Evolutionary conservation across 176 grass and related monocot species (phyloP).

Genomic region (Juncus effusus): DNA sequence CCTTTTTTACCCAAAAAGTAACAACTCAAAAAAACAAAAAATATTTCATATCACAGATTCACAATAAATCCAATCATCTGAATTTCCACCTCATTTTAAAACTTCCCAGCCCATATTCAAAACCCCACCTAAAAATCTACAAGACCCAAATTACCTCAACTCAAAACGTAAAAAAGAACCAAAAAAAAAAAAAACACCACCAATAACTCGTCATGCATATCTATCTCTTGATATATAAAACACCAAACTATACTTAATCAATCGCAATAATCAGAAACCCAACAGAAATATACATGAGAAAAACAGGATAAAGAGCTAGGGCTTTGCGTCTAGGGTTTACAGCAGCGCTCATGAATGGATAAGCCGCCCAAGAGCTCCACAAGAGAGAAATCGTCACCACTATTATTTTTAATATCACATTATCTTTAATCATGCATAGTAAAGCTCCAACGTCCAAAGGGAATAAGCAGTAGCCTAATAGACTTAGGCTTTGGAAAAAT

Average conservation of each 20-base stretch:
- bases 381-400: slow-evolving; percentile 73
- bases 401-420: slow-evolving; percentile 74
- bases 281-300: slow-evolving; percentile 97
- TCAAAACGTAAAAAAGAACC: too few species aligned
- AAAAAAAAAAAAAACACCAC: too few species aligned
- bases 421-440: slow-evolving; percentile 85
- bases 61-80: slow-evolving; percentile 5
- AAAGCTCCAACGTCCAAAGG: slow-evolving; percentile 83
- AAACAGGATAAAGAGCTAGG: slow-evolving; percentile 83
- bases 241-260: slow-evolving; percentile 47
- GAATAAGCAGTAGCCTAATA: slow-evolving; percentile 96
- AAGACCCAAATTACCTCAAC: slow-evolving; percentile 26
- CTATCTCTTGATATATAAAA: neutral
- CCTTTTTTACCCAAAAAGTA: too few species aligned
- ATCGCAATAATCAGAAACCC: slow-evolving; percentile 96
- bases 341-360: slow-evolving; percentile 98
- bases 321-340: slow-evolving; percentile 95
- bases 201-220: too few species aligned
- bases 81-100: slow-evolving; percentile 38
- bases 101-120: slow-evolving; percentile 22
- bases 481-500: slow-evolving; percentile 97
- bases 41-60: slow-evolving; percentile 3
- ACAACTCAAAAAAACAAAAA: neutral
- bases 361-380: slow-evolving; percentile 99
- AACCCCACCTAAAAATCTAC: slow-evolving; percentile 26